Evolutionary conservation across 2,329 filamentous ascomycete species (phyloP).

Genomic region (Penicillium sp.): DNA sequence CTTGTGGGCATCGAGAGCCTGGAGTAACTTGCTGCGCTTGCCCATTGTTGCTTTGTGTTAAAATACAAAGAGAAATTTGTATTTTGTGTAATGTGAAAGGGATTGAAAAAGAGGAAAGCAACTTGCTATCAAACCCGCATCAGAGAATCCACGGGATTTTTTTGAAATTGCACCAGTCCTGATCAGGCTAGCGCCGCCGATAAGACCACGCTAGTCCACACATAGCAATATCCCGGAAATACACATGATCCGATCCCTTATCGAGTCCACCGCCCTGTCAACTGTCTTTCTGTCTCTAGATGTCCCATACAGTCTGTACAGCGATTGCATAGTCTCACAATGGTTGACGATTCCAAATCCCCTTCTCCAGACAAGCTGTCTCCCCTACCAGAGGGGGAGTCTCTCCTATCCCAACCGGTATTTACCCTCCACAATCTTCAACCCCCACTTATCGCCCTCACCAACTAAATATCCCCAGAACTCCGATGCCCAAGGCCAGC

Average conservation of each 20-base stretch:
- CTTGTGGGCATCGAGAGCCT: conserved; percentile 58
- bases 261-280: conserved; percentile 12
- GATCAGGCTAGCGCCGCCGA: conserved; percentile 23
- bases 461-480: conserved; percentile 19
- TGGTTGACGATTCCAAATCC: conserved; percentile 24
- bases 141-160: conserved; percentile 34
- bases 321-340: conserved; percentile 12
- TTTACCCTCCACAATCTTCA: not conserved
- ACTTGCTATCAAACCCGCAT: conserved; percentile 16
- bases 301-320: conserved; percentile 1
- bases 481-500: conserved; percentile 48
- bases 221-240: conserved; percentile 20
- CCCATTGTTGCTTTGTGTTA: conserved; percentile 40
- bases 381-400: conserved; percentile 17
- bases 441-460: not conserved
- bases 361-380: conserved; percentile 19
- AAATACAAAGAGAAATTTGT: conserved; percentile 8
- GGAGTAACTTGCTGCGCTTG: conserved; percentile 59
- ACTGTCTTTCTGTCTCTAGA: not conserved
- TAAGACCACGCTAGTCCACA: conserved; percentile 19
- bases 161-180: conserved; percentile 31
- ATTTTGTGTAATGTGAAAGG: conserved; percentile 11
- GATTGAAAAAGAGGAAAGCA: conserved; percentile 14
- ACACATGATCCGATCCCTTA: conserved; percentile 31
- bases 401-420: conserved; percentile 28